Conservation (phyloP, 1,284 basidiomycete species). For the Trametes pubescens region DNA sequence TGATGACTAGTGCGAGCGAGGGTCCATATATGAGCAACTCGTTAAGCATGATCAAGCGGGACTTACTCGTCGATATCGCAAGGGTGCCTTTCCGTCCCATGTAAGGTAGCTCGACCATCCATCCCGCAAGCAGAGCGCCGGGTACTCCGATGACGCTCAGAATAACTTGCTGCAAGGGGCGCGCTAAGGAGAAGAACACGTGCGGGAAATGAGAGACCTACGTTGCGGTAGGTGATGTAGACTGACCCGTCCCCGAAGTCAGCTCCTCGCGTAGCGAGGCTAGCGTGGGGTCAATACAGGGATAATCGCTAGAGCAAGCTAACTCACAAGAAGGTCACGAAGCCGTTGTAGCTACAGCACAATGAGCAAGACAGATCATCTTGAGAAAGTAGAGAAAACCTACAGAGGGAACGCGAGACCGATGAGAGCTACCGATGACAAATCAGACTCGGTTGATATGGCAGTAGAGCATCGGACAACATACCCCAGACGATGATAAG, state of each 20-base stretch:
- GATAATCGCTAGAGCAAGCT: too few relatives aligned
- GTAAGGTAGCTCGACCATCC: slow-evolving; percentile 63
- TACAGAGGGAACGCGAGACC: slow-evolving; percentile 79
- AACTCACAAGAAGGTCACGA: slow-evolving; percentile 67
- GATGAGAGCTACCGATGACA: slow-evolving; percentile 60
- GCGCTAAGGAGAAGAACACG: not conserved
- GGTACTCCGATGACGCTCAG: slow-evolving; percentile 74
- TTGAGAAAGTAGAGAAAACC: slow-evolving; percentile 34
- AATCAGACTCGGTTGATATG: not conserved
- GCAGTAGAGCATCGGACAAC: not conserved
- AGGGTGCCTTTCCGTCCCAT: slow-evolving; percentile 72
- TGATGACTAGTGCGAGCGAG: slow-evolving; percentile 53
- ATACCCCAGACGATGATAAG: slow-evolving; percentile 61
- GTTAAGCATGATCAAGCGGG: not conserved
- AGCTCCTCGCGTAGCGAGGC: slow-evolving; percentile 66
- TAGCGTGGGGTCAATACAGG: slow-evolving; percentile 39
- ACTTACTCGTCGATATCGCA: slow-evolving; percentile 61
- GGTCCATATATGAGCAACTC: not conserved
- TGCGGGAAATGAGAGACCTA: slow-evolving; percentile 42
- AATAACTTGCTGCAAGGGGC: slow-evolving; percentile 62
- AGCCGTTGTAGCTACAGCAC: slow-evolving; percentile 61
- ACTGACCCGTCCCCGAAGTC: slow-evolving; percentile 68
- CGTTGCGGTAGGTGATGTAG: slow-evolving; percentile 75
- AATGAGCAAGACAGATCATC: not conserved
- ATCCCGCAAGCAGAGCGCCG: slow-evolving; percentile 69